Conservation (phyloP, 495 filamentous ascomycete genomes). For the Neurospora sp. region DNA sequence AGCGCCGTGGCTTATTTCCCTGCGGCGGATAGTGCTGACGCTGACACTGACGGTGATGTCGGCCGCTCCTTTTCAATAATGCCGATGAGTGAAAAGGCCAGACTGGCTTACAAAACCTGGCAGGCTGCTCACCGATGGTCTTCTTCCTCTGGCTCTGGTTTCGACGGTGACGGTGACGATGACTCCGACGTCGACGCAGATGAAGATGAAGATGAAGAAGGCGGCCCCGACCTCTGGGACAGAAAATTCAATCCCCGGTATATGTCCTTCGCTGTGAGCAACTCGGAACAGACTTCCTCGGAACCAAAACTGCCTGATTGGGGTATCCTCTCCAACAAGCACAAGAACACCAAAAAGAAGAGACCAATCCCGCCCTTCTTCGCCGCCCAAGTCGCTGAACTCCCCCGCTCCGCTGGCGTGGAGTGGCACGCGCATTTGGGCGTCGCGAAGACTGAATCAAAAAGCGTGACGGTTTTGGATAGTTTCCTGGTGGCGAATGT, state of each 20-base stretch:
- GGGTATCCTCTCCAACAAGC: conserved; percentile 20
- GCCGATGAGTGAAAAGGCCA: conserved; percentile 5
- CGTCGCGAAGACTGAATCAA: conserved; percentile 4
- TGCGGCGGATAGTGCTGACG: neutral
- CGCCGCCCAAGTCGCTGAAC: conserved; percentile 46
- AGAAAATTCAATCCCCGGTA: conserved; percentile 42
- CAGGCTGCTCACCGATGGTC: conserved; percentile 21
- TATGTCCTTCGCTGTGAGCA: conserved; percentile 14
- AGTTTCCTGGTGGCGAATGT: neutral
- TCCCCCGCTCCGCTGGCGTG: conserved; percentile 18
- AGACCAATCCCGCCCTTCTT: conserved; percentile 50
- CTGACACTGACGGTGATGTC: no score
- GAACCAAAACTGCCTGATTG: conserved; percentile 23
- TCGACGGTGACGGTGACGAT: neutral
- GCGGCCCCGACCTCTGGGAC: conserved; percentile 64
- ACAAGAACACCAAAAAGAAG: conserved; percentile 1
- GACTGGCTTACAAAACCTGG: conserved; percentile 25
- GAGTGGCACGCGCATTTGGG: conserved; percentile 27
- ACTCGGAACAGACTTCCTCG: neutral
- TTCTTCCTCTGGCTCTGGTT: neutral
- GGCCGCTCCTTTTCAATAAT: neutral
- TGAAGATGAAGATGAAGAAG: conserved; percentile 13
- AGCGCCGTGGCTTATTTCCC: conserved; percentile 64
- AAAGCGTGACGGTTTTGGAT: neutral
- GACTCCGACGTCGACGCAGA: conserved; percentile 9